Evolutionary conservation across 2,329 filamentous ascomycete species (phyloP).

Genomic region (Penicillium sp.): DNA sequence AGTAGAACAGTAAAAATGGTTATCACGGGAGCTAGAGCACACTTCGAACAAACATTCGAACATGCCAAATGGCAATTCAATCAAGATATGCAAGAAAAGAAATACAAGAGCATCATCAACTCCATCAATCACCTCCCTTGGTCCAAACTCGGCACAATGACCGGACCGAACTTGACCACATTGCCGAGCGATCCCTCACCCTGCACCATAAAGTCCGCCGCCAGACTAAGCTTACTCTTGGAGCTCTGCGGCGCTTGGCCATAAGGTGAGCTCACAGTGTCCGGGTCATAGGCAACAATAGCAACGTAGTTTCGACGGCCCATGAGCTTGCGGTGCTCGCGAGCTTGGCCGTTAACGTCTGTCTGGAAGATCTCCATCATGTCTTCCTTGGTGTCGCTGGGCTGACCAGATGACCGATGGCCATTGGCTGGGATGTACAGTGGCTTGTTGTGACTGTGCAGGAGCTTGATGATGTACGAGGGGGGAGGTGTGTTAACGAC

Average conservation of each 20-base stretch:
- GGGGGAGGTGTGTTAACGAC: slow-evolving; percentile 88
- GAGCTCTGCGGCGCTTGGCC: slow-evolving; percentile 28
- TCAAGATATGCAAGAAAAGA: slow-evolving; percentile 4
- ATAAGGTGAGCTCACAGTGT: slow-evolving; percentile 60
- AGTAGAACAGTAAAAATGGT: background rate
- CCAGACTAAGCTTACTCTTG: slow-evolving; percentile 70
- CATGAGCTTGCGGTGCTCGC: slow-evolving; percentile 92
- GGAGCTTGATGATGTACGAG: slow-evolving; percentile 83
- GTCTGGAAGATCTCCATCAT: slow-evolving; percentile 99
- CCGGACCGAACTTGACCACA: slow-evolving; percentile 94
- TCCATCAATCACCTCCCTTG: slow-evolving; percentile 58
- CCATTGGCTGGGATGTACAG: slow-evolving; percentile 91
- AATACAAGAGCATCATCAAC: slow-evolving; percentile 1
- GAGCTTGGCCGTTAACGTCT: slow-evolving; percentile 78
- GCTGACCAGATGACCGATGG: slow-evolving; percentile 64
- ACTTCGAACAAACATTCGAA: background rate
- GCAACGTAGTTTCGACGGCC: slow-evolving; percentile 88
- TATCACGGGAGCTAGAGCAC: background rate
- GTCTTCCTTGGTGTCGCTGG: slow-evolving; percentile 94
- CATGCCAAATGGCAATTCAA: slow-evolving; percentile 3
- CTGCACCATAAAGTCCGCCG: slow-evolving; percentile 96
- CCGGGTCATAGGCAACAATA: slow-evolving; percentile 91
- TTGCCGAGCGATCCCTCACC: slow-evolving; percentile 77
- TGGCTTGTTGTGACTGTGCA: slow-evolving; percentile 85
- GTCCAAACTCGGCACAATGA: slow-evolving; percentile 86